phyloP scores from a whole-genome alignment of 805 yeast genomes.

The Candida insectorum region DNA sequence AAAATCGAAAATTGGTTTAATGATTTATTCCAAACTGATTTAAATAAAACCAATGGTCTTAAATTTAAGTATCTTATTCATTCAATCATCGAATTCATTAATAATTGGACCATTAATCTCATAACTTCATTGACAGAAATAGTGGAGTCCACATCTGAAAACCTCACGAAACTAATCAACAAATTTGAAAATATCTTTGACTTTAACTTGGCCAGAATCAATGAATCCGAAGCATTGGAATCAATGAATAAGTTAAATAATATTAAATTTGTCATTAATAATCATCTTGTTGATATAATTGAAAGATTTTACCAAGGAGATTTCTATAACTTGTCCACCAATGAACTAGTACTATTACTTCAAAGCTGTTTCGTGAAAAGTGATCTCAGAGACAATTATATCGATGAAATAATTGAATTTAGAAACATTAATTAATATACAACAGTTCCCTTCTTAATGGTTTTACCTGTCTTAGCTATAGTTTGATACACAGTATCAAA shows the following conservation, averaged over 20 bases:
- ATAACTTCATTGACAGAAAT: slow-evolving; percentile 27
- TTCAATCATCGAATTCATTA: slow-evolving; percentile 25
- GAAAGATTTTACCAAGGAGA: slow-evolving; percentile 51
- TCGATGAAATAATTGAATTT: slow-evolving; percentile 45
- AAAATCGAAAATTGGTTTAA: slow-evolving; percentile 18
- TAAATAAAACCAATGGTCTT: slow-evolving; percentile 22
- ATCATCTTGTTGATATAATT: slow-evolving; percentile 45
- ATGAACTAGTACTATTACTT: slow-evolving; percentile 41
- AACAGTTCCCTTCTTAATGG: slow-evolving; percentile 41
- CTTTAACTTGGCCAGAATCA: slow-evolving; percentile 13
- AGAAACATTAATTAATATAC: slow-evolving; percentile 22
- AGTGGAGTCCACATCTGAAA: slow-evolving; percentile 32
- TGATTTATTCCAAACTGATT: slow-evolving; percentile 16
- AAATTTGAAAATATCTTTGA: slow-evolving; percentile 21
- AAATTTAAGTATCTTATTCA: slow-evolving; percentile 25
- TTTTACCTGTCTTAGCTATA: slow-evolving; percentile 89
- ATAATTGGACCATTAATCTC: slow-evolving; percentile 24
- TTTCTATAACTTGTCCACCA: slow-evolving; percentile 45
- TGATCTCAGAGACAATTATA: slow-evolving; percentile 40
- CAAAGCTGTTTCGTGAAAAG: slow-evolving; percentile 44
- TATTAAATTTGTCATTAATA: slow-evolving; percentile 28
- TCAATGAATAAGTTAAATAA: slow-evolving; percentile 28
- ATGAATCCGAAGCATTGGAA: slow-evolving; percentile 16
- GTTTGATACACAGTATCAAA: slow-evolving; percentile 79
- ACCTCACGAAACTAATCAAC: slow-evolving; percentile 25